Evolutionary conservation across 352 stramenopile species (phyloP), one percentile per base, ranked within the genome.

Genomic region (Pythium aristosporum): DNA sequence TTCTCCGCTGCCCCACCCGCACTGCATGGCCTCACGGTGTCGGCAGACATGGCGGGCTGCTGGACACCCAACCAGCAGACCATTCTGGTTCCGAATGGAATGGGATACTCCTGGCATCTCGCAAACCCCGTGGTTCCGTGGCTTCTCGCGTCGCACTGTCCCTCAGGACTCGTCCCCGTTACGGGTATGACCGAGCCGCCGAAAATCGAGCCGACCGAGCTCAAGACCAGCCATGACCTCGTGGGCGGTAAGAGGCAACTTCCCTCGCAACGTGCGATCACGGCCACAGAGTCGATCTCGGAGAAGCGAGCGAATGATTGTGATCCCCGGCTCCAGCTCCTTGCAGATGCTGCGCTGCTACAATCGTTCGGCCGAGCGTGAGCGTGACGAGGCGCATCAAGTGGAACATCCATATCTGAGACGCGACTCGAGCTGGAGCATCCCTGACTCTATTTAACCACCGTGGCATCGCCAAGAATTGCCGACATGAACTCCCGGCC

Each of bases 301-400:
- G 30, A 41, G 54, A 43, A 63, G 12, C 18, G 16, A 21, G 25
- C 12, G 9, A 60, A 58, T 21, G 64, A 80, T 28, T 61, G 63
- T 5, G 77, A 86, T 41, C 80, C 80, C 15, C 78, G 73, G 4
- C 68, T 93, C 21, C 79, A 91, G 61, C 74, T 92, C n/a, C 68
- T 92, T 23, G 83, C 83, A 3, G 85, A 92, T 46, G 83, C 83
- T 3, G 83, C 83, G 10, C 67, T 92, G 28, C 66, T 90, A 51
- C 80, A 92, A 51, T 89, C 77, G 5, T 80, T 92, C 42, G 84
- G 79, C 25, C 67, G 76, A 37, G 58, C 59, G 10, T 76, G 71
- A 69, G 70, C 58, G 12, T 34, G 32, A 34, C n/a, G 11, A n/a
- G 46, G 6, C 6, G 4, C 21, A 20, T 15, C 8, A 12, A 52